phyloP scores from a whole-genome alignment of 2,329 filamentous ascomycete species.

The Colletotrichum tofieldiae region DNA sequence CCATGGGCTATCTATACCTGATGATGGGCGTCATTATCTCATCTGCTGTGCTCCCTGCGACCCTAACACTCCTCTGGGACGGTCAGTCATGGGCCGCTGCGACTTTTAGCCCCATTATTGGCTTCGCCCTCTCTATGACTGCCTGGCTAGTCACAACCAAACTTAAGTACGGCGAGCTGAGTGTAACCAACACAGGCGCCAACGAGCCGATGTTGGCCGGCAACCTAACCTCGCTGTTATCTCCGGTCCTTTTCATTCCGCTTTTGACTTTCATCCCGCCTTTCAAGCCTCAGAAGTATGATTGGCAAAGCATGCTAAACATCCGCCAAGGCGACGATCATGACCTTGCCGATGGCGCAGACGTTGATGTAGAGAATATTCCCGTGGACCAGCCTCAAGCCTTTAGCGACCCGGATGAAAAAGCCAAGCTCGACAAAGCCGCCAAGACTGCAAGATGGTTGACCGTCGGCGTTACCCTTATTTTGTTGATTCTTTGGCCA shows the following conservation, averaged over 20 bases:
- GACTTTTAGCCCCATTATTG: constrained; percentile 77
- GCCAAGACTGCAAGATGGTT: constrained; percentile 60
- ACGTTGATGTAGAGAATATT: constrained; percentile 76
- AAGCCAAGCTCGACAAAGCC: constrained; percentile 62
- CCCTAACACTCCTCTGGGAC: constrained; percentile 81
- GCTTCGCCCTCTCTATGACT: constrained; percentile 77
- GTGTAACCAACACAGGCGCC: constrained; percentile 79
- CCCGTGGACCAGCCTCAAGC: constrained; percentile 61
- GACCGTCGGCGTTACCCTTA: constrained; percentile 74
- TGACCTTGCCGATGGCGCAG: constrained; percentile 74
- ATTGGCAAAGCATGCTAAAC: constrained; percentile 82
- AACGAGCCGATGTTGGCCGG: constrained; percentile 87
- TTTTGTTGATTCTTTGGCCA: constrained; percentile 53
- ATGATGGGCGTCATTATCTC: constrained; percentile 90
- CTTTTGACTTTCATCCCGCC: constrained; percentile 72
- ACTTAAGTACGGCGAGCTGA: constrained; percentile 75
- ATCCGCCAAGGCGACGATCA: constrained; percentile 83
- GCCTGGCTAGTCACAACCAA: constrained; percentile 86
- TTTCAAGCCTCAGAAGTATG: constrained; percentile 73
- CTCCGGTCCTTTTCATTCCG: constrained; percentile 79
- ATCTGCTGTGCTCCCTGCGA: constrained; percentile 81
- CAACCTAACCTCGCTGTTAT: constrained; percentile 83
- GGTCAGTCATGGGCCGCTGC: constrained; percentile 74
- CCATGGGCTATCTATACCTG: constrained; percentile 86
- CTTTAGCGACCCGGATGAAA: constrained; percentile 51